phyloP scores from a whole-genome alignment of 1,284 basidiomycete species.

The Naganishia sp. region DNA sequence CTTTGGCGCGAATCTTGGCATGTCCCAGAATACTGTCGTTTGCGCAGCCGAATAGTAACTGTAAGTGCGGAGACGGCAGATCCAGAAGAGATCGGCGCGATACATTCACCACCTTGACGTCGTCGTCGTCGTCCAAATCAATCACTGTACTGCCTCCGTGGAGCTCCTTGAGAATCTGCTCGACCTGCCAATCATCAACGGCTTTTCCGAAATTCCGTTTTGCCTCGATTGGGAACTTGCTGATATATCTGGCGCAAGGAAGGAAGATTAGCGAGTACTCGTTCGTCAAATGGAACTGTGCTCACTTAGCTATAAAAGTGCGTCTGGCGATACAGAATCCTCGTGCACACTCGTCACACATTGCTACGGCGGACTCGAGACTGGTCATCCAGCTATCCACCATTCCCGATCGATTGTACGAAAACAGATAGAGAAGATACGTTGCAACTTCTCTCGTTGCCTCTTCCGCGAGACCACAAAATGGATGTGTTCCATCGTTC shows the following conservation, averaged over 20 bases:
- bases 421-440: constrained; percentile 76
- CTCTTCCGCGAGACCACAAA: constrained; percentile 14
- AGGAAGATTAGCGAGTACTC: neutral
- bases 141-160: constrained; percentile 47
- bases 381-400: constrained; percentile 66
- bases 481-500: constrained; percentile 10
- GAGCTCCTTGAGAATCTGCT: constrained; percentile 42
- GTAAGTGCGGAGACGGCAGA: constrained; percentile 60
- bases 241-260: constrained; percentile 45
- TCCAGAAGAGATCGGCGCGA: constrained; percentile 33
- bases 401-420: constrained; percentile 63
- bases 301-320: constrained; percentile 67
- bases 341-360: constrained; percentile 69
- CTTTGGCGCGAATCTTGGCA: constrained; percentile 54
- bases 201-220: constrained; percentile 64
- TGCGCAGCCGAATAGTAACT: constrained; percentile 64
- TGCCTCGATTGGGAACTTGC: constrained; percentile 44
- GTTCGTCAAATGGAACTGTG: constrained; percentile 35
- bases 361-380: constrained; percentile 61
- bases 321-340: constrained; percentile 66
- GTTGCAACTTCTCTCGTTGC: constrained; percentile 59
- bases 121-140: constrained; percentile 34
- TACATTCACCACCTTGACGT: neutral
- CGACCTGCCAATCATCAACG: constrained; percentile 70
- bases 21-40: constrained; percentile 64